A percentile compares a stretch with the other conserved stretches of the same genome.
These are phyloP conservation scores for Gentiana straminea DNA, from an alignment of 257 asterid species.

Conservation along the genomic window DNA sequence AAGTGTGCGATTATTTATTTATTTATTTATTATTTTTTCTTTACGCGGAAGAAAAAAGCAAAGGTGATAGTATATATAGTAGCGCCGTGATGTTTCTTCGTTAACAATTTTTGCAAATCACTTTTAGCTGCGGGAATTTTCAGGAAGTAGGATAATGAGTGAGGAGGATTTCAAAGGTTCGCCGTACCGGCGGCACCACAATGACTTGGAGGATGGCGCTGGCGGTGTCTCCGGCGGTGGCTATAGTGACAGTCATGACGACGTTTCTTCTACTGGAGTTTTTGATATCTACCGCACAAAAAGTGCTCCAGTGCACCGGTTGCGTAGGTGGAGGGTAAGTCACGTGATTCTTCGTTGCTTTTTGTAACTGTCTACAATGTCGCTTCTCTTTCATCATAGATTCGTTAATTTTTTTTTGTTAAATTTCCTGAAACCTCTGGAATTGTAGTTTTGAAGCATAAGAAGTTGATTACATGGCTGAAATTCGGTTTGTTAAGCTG, in stretches of 20 bases:
- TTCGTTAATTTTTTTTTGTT: no score
- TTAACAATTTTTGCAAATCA: slow-evolving; percentile 4
- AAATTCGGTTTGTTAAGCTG: no score
- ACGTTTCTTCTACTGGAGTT: slow-evolving; percentile 26
- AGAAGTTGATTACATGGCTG: no score
- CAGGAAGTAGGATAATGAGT: slow-evolving; percentile 7
- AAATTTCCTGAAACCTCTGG: no score
- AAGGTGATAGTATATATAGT: no score
- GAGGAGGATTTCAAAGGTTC: slow-evolving; percentile 7
- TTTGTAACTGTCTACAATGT: not conserved
- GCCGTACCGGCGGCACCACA: slow-evolving; percentile 48
- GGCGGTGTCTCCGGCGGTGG: not conserved
- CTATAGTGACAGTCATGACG: slow-evolving; percentile 29
- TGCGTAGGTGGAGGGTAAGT: slow-evolving; percentile 86
- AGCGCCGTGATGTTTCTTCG: slow-evolving; percentile 61
- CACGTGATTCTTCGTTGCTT: not conserved
- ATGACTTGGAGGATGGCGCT: slow-evolving; percentile 33
- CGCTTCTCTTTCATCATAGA: not conserved
- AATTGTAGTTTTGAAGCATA: no score
- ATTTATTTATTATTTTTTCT: no score
- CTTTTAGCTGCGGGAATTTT: no score
- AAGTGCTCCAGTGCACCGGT: slow-evolving; percentile 63
- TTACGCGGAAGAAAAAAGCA: no score
- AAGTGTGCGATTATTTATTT: no score
- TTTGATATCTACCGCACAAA: slow-evolving; percentile 70